Evolutionary conservation across 306 rosid genomes (phyloP), one percentile per base, ranked within the genome.

Genomic region (Lablab purpureus): DNA sequence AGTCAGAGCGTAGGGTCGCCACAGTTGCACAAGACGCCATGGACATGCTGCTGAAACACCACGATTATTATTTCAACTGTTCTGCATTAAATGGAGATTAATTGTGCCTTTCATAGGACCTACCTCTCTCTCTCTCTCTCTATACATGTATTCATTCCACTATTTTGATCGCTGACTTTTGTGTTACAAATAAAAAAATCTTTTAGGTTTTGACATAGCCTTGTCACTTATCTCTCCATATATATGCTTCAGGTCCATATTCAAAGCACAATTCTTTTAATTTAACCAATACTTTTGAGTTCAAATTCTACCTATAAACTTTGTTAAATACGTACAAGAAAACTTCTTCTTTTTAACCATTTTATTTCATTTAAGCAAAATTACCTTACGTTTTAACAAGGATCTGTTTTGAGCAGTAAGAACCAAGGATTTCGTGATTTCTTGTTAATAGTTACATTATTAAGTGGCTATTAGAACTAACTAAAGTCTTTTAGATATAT

Each of bases 101-200:
- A 17, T 41, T 74, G 86, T 72, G 85, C 65, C 84, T 75, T 81
- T 85, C 84, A 36, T 69, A 51, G 73, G 84, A 56, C 74, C 87
- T 56, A 77, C 77, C 73, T 54, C 2, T 64, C 0, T 19, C 4
- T 64, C 0, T 19, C 4, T 64, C 6, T 81, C 32, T 66, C 9
- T 6, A 34, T 34, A 45, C 23, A 73, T n/a, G 12, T 17, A 25
- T 30, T 18, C 43, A 15, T 10, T 45, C 27, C 1, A 71, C 47
- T 50, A 50, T 30, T 71, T 49, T 34, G 6, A 71, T 71, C 6
- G 49, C 49, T 71, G 76, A 71, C 76, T 71, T 69, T 51, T 32
- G 77, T 10, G 30, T 10, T 51, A 51, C 76, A 30, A 49, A 43
- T 45, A 12, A 68, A 68, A 41, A 19, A 14, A 13, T 22, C 12